Percentiles rank a stretch among this genome's conserved stretches.
Evolutionary conservation across 345 rosid genomes (phyloP).

Genomic region (Eucalyptus marginata): DNA sequence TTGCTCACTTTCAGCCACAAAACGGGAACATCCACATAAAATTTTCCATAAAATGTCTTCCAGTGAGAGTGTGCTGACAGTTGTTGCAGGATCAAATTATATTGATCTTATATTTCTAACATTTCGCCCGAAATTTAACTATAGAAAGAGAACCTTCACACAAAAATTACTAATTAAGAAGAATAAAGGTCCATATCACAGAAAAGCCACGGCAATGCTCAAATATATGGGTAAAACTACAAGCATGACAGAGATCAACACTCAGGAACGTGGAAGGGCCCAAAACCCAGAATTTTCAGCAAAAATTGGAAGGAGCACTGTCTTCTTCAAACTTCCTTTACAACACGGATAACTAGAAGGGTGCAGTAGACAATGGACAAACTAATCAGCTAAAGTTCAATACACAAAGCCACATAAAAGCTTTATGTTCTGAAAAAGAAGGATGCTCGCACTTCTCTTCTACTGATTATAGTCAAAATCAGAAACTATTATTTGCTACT

Average conservation of each 20-base stretch:
- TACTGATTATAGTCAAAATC: neutral
- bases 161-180: neutral
- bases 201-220: neutral
- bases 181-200: neutral
- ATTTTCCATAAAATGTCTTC: neutral
- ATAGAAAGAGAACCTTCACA: neutral
- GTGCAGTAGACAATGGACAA: neutral
- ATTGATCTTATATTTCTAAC: neutral
- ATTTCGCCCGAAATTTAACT: neutral
- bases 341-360: neutral
- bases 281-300: neutral
- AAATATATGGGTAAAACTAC: neutral
- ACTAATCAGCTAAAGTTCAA: neutral
- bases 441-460: neutral
- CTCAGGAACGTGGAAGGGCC: neutral
- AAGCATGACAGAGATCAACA: neutral
- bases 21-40: neutral
- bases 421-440: neutral
- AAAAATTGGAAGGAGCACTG: neutral
- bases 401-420: neutral
- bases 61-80: neutral
- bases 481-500: neutral
- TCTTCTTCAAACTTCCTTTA: neutral
- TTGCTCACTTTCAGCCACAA: neutral
- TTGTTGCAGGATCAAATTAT: neutral